Evolutionary conservation across 768 basidiomycete species (phyloP).

Genomic region (Amanita pallidorosea): DNA sequence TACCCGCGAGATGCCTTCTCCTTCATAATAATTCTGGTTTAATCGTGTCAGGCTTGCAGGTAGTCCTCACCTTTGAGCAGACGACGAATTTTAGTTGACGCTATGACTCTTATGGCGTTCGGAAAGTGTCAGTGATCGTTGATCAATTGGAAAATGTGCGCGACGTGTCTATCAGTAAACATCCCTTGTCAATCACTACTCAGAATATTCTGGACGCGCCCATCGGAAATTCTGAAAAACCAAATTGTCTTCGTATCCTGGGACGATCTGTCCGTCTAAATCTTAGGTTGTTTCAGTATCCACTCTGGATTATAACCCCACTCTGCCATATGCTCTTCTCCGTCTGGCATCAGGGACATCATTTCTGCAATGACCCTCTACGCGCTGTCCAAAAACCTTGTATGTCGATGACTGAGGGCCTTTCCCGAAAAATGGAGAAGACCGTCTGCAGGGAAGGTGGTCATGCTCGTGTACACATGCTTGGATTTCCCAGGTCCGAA

Average conservation of each 20-base stretch:
- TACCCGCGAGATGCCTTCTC: no score
- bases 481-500: conserved; percentile 26
- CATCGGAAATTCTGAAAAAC: neutral
- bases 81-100: no score
- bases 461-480: conserved; percentile 13
- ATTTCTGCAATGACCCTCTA: conserved; percentile 12
- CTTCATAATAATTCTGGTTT: no score
- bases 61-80: no score
- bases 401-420: conserved; percentile 22
- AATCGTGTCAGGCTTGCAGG: no score
- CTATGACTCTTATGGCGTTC: no score
- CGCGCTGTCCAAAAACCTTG: conserved; percentile 12
- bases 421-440: conserved; percentile 26
- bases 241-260: neutral
- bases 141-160: no score
- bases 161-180: no score
- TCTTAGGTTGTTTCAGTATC: neutral
- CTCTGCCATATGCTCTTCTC: neutral
- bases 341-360: conserved; percentile 2
- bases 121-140: no score
- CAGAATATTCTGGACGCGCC: neutral
- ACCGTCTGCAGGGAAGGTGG: conserved; percentile 10
- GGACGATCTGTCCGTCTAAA: neutral
- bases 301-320: neutral
- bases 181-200: no score